Conservation (phyloP, 495 filamentous ascomycete genomes). For the Podospora pseudopauciseta region DNA sequence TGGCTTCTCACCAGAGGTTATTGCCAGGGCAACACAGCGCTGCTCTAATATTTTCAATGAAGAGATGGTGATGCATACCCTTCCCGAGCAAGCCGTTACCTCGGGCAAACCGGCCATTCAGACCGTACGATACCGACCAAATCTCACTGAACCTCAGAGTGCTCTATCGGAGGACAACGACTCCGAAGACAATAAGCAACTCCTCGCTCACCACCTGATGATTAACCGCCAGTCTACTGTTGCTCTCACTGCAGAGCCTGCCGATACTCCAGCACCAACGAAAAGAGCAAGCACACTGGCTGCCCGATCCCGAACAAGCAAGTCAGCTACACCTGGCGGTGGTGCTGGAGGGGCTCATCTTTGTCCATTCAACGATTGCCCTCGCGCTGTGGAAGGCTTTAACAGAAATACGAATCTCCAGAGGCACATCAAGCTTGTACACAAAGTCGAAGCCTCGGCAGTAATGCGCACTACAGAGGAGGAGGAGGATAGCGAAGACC, state of each 20-base stretch:
- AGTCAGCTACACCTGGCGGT: constrained; percentile 9
- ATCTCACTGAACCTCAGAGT: constrained; percentile 21
- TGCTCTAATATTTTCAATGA: constrained; percentile 69
- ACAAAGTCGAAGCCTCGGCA: constrained; percentile 24
- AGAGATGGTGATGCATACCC: constrained; percentile 56
- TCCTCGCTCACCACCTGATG: constrained; percentile 14
- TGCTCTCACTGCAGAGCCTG: neutral
- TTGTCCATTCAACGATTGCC: constrained; percentile 25
- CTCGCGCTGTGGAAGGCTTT: constrained; percentile 19
- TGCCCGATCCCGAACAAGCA: neutral
- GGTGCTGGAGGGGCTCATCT: constrained; percentile 5
- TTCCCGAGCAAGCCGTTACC: constrained; percentile 43
- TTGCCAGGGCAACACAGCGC: constrained; percentile 62
- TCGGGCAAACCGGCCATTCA: constrained; percentile 12
- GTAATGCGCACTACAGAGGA: neutral
- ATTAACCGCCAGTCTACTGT: constrained; percentile 26
- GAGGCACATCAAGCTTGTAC: constrained; percentile 33
- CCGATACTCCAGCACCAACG: neutral
- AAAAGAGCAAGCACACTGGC: neutral
- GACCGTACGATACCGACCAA: constrained; percentile 35
- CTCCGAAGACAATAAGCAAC: constrained; percentile 24
- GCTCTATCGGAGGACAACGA: constrained; percentile 37
- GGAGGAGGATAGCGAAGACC: constrained; percentile 32
- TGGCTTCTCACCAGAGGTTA: constrained; percentile 57
- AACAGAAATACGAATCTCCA: constrained; percentile 18